phyloP scores from a whole-genome alignment of 192 early-diverging fungal species.

The Coemansia sp. region DNA sequence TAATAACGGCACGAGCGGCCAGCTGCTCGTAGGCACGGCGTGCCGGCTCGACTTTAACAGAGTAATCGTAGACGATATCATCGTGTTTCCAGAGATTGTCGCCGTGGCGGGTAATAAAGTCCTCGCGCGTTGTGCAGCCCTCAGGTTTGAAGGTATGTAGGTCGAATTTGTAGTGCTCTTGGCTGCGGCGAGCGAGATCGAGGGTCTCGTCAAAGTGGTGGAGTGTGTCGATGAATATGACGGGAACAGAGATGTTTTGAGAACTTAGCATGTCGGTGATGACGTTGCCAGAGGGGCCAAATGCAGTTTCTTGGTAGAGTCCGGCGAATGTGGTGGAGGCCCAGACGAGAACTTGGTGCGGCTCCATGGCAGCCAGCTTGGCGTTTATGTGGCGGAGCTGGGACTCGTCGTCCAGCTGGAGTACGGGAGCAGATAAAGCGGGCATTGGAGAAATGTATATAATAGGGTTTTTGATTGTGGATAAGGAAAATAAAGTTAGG shows the following conservation, averaged over 20 bases:
- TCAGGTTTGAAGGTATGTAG: slow-evolving; percentile 79
- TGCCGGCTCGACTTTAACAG: slow-evolving; percentile 94
- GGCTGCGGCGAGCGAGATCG: slow-evolving; percentile 69
- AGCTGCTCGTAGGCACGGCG: slow-evolving; percentile 83
- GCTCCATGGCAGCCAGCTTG: slow-evolving; percentile 66
- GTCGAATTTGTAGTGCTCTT: slow-evolving; percentile 69
- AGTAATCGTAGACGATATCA: slow-evolving; percentile 81
- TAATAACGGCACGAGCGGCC: slow-evolving; percentile 78
- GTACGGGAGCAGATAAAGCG: slow-evolving; percentile 32
- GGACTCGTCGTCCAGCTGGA: slow-evolving; percentile 47
- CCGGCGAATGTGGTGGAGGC: slow-evolving; percentile 76
- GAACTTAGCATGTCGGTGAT: slow-evolving; percentile 85
- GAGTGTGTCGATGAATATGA: slow-evolving; percentile 95
- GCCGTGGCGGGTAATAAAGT: slow-evolving; percentile 78
- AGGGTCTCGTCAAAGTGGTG: slow-evolving; percentile 95
- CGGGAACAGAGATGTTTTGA: slow-evolving; percentile 61
- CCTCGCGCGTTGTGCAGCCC: slow-evolving; percentile 59
- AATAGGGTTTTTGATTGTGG: background rate
- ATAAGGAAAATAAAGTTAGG: background rate
- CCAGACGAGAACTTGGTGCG: slow-evolving; percentile 87
- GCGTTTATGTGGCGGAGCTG: slow-evolving; percentile 76
- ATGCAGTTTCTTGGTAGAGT: slow-evolving; percentile 93
- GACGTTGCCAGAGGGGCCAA: slow-evolving; percentile 90
- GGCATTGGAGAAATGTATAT: slow-evolving; percentile 25
- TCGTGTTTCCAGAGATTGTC: slow-evolving; percentile 83